phyloP scores from a whole-genome alignment of 306 rosid species.

The Lathyrus sativus region DNA sequence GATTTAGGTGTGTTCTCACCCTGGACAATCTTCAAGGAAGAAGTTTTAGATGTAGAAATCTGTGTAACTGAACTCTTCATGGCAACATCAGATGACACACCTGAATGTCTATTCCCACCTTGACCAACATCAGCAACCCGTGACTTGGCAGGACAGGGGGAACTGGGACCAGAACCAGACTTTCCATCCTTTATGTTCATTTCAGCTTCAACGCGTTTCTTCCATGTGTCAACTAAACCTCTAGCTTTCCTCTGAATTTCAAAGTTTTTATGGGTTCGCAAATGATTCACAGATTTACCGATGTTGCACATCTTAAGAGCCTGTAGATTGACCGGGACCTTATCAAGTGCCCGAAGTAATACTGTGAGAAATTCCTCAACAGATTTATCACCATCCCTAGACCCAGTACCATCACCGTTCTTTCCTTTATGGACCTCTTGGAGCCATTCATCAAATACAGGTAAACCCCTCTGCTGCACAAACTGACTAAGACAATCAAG shows the following conservation, averaged over 20 bases:
- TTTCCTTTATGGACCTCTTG: conserved; percentile 85
- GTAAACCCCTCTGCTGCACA: conserved; percentile 75
- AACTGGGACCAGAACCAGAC: conserved; percentile 62
- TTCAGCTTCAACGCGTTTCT: conserved; percentile 92
- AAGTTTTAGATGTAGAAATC: conserved; percentile 54
- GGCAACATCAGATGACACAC: conserved; percentile 62
- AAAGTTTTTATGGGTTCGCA: conserved; percentile 69
- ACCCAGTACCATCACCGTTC: conserved; percentile 61
- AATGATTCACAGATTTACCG: conserved; percentile 85
- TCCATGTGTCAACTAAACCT: conserved; percentile 85
- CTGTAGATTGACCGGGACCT: conserved; percentile 75
- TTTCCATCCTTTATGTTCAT: conserved; percentile 70
- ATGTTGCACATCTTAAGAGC: conserved; percentile 69
- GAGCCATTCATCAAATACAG: conserved; percentile 89
- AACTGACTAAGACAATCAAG: conserved; percentile 68
- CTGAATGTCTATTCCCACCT: conserved; percentile 56
- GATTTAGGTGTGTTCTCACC: conserved; percentile 59
- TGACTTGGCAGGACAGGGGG: conserved; percentile 58
- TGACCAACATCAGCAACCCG: conserved; percentile 64
- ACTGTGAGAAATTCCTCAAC: conserved; percentile 81
- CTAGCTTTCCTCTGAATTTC: conserved; percentile 87
- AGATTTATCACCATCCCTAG: conserved; percentile 64
- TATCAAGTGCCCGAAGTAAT: conserved; percentile 79
- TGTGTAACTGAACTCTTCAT: conserved; percentile 62
- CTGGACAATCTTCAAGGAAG: conserved; percentile 54